phyloP scores from a whole-genome alignment of 2,329 filamentous ascomycete species.

The Diaporthe aspalathi region DNA sequence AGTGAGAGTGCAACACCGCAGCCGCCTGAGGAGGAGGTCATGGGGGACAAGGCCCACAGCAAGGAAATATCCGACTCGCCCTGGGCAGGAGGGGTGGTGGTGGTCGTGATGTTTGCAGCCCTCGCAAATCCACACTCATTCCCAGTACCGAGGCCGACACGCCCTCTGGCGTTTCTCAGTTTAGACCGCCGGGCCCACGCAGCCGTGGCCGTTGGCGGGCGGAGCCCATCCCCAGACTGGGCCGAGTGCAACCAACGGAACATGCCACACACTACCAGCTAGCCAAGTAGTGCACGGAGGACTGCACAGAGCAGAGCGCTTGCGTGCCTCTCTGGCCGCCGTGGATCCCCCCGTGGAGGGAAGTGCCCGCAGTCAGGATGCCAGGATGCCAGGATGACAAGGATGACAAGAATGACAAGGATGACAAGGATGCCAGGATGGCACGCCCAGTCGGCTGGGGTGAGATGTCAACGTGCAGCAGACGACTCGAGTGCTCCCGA shows the following conservation, averaged over 20 bases:
- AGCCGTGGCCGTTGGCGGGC: constrained; percentile 29
- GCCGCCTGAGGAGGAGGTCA: constrained; percentile 38
- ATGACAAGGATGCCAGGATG: not conserved
- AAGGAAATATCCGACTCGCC: constrained; percentile 38
- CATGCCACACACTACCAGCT: constrained; percentile 25
- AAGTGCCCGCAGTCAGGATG: constrained; percentile 11
- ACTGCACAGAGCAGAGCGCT: not conserved
- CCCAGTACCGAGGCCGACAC: constrained; percentile 3
- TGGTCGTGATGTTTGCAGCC: constrained; percentile 32
- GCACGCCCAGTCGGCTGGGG: not conserved
- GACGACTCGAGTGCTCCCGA: not conserved
- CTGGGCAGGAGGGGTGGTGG: too few species aligned
- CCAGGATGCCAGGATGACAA: constrained; percentile 5
- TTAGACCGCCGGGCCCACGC: constrained; percentile 33
- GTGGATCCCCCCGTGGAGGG: not conserved
- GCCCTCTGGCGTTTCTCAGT: constrained; percentile 19
- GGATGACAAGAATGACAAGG: constrained; percentile 4
- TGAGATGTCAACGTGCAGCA: constrained; percentile 8
- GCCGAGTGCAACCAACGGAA: constrained; percentile 23
- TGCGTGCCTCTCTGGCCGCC: too few species aligned
- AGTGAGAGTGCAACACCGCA: constrained; percentile 33
- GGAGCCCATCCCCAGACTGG: constrained; percentile 22
- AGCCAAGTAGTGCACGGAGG: too few species aligned
- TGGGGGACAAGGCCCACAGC: constrained; percentile 37
- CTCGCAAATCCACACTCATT: constrained; percentile 29